Evolutionary conservation across 1,139 yeast species (phyloP).

Genomic region (Ashbya aceris): DNA sequence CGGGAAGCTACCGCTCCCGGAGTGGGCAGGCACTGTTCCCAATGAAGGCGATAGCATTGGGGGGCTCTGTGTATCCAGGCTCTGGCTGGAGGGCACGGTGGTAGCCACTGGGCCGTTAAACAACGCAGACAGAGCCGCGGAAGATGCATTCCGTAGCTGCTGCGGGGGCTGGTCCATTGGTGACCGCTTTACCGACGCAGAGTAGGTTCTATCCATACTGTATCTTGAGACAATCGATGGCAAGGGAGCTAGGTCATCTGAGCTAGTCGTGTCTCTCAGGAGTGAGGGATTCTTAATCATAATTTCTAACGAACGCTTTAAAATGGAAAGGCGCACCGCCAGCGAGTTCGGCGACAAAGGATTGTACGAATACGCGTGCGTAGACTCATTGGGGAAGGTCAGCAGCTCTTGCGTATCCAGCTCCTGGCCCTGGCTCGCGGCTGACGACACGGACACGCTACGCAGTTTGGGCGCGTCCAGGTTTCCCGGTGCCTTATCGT

Average conservation of each 20-base stretch:
- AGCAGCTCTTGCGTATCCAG: conserved; percentile 32
- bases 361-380: conserved; percentile 80
- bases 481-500: not conserved
- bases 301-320: conserved; percentile 68
- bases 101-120: conserved; percentile 25
- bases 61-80: not conserved
- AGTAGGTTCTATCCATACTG: conserved; percentile 1
- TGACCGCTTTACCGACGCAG: not conserved
- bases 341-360: conserved; percentile 72
- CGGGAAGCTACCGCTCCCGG: not conserved
- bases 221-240: conserved; percentile 1
- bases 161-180: conserved; percentile 3
- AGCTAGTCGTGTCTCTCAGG: conserved; percentile 15
- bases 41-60: not conserved
- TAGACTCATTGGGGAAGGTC: conserved; percentile 66
- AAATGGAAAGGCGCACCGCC: conserved; percentile 63
- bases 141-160: conserved; percentile 40
- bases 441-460: conserved; percentile 1
- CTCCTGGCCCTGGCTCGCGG: conserved; percentile 7
- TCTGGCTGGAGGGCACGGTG: not conserved
- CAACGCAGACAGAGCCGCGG: conserved; percentile 55
- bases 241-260: not conserved
- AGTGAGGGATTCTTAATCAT: conserved; percentile 26
- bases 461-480: conserved; percentile 3
- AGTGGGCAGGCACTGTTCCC: not conserved